phyloP scores from a whole-genome alignment of 2,329 filamentous ascomycete species.

The Aspergillus novoparasiticus region DNA sequence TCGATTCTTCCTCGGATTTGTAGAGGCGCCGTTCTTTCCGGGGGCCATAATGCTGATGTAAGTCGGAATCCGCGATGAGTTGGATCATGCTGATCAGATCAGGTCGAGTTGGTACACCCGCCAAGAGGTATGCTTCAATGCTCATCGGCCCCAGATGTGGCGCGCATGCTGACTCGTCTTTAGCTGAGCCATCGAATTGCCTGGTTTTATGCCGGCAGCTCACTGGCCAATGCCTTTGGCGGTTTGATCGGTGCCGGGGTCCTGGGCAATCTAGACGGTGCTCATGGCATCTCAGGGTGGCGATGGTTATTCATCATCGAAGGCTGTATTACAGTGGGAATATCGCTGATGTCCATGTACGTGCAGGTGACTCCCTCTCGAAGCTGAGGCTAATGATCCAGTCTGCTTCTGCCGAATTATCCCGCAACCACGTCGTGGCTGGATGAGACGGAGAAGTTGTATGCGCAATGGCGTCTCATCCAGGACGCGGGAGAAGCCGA shows the following conservation, averaged over 20 bases:
- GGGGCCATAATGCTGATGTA: slow-evolving; percentile 63
- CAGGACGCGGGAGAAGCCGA: slow-evolving; percentile 52
- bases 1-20: slow-evolving; percentile 45
- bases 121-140: slow-evolving; percentile 45
- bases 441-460: slow-evolving; percentile 53
- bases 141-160: slow-evolving; percentile 45
- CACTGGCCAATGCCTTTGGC: slow-evolving; percentile 55
- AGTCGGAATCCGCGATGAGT: background rate
- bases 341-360: slow-evolving; percentile 40
- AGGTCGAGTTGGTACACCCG: slow-evolving; percentile 68
- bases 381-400: slow-evolving; percentile 30
- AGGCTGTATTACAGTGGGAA: slow-evolving; percentile 41
- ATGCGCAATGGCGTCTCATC: slow-evolving; percentile 56
- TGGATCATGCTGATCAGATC: background rate
- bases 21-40: slow-evolving; percentile 57
- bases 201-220: slow-evolving; percentile 51
- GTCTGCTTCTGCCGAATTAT: slow-evolving; percentile 51
- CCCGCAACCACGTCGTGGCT: slow-evolving; percentile 58
- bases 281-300: slow-evolving; percentile 34
- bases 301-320: slow-evolving; percentile 45
- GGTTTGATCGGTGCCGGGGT: slow-evolving; percentile 56
- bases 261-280: slow-evolving; percentile 39
- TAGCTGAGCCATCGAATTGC: slow-evolving; percentile 51
- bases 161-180: slow-evolving; percentile 41
- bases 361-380: slow-evolving; percentile 5